A percentile compares a stretch with the other conserved stretches of the same genome.
These are phyloP conservation scores for Pseudogymnoascus sp. DNA, from an alignment of 2,329 filamentous ascomycete genomes.

Conservation along the genomic window DNA sequence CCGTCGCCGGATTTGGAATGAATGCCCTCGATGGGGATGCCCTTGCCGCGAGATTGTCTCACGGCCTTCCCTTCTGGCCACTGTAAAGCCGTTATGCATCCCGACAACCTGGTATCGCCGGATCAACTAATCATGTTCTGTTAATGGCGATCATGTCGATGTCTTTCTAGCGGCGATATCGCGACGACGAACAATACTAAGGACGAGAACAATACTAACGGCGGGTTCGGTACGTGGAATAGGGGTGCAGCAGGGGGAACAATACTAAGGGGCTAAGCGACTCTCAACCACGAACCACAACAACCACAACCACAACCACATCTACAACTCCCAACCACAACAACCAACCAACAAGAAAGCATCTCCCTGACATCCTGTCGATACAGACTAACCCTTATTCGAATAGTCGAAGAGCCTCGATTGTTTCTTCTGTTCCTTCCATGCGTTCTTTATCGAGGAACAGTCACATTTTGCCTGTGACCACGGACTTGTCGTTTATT, in stretches of 20 bases:
- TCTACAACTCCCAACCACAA: neutral
- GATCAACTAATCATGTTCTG: neutral
- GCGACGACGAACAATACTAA: neutral
- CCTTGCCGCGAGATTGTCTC: neutral
- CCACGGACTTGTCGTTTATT: neutral
- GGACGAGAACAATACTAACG: neutral
- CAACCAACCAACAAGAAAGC: neutral
- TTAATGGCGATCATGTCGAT: neutral
- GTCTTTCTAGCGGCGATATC: neutral
- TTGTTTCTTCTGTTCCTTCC: neutral
- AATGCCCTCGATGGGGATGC: neutral
- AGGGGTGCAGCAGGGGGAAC: neutral
- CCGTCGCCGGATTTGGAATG: neutral
- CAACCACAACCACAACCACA: neutral
- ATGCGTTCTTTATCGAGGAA: constrained; percentile 4
- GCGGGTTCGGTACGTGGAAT: neutral
- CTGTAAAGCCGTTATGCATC: neutral
- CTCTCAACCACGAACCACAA: neutral
- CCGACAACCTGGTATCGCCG: neutral
- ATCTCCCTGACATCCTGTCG: neutral
- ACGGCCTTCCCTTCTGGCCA: neutral
- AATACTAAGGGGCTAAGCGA: constrained; percentile 8
- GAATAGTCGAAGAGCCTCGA: neutral
- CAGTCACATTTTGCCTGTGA: constrained; percentile 1
- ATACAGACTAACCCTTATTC: neutral